Conservation (phyloP, 2,329 filamentous ascomycete species). For the Zalaria sp. region DNA sequence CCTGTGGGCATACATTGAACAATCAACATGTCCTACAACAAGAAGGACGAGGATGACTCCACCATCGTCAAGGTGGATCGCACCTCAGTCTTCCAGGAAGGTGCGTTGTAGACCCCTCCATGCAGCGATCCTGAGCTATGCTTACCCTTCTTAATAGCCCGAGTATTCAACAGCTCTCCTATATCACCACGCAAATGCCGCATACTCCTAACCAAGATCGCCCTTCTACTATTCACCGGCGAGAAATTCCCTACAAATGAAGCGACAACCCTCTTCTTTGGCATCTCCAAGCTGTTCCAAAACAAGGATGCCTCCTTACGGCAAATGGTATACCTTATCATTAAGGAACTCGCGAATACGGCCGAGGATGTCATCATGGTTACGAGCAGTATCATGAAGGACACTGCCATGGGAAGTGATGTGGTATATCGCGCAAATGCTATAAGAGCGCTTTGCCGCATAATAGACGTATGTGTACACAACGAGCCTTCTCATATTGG, state of each 20-base stretch:
- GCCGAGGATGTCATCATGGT: constrained; percentile 99
- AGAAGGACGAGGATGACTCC: constrained; percentile 97
- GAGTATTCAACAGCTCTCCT: constrained; percentile 93
- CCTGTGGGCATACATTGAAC: too few species aligned
- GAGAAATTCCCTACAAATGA: constrained; percentile 96
- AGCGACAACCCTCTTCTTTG: constrained; percentile 96
- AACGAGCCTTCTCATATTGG: constrained; percentile 1
- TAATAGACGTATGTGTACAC: constrained; percentile 65
- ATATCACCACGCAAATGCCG: constrained; percentile 96
- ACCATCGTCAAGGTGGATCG: constrained; percentile 94
- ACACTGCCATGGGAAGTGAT: constrained; percentile 89
- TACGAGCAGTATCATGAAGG: constrained; percentile 99
- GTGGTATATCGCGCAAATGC: constrained; percentile 90
- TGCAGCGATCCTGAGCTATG: constrained; percentile 6
- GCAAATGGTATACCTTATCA: constrained; percentile 96
- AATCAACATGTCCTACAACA: constrained; percentile 75
- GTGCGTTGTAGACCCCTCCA: constrained; percentile 38
- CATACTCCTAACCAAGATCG: constrained; percentile 93
- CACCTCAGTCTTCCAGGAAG: constrained; percentile 97
- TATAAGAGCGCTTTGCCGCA: constrained; percentile 85
- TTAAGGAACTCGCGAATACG: constrained; percentile 92
- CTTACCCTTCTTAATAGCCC: constrained; percentile 43
- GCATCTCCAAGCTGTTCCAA: constrained; percentile 98
- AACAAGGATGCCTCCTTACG: constrained; percentile 97
- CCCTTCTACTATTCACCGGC: constrained; percentile 87